Evolutionary conservation across 2,329 filamentous ascomycete genomes (phyloP).

Genomic region (Talaromyces sp.): DNA sequence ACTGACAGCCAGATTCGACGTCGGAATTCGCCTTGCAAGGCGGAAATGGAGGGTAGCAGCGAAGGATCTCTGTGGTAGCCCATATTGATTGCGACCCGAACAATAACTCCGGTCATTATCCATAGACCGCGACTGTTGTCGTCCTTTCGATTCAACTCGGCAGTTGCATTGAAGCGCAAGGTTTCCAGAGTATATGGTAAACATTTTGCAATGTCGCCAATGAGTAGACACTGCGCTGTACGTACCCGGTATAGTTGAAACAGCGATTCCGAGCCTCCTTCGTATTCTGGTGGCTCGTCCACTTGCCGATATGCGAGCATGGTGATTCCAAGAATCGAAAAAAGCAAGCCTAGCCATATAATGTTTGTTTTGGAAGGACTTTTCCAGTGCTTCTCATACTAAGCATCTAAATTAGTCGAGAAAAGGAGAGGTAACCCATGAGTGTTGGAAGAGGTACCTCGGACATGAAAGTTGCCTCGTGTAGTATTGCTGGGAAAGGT

Average conservation of each 20-base stretch:
- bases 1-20: conserved; percentile 46
- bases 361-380: conserved; percentile 53
- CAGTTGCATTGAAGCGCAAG: conserved; percentile 57
- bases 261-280: conserved; percentile 48
- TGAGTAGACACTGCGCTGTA: conserved; percentile 58
- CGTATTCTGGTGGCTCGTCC: conserved; percentile 60
- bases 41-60: conserved; percentile 49
- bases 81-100: conserved; percentile 61
- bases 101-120: conserved; percentile 56
- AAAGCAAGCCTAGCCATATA: conserved; percentile 60
- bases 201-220: conserved; percentile 59
- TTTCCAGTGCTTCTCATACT: conserved; percentile 60
- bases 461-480: conserved; percentile 11
- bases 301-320: conserved; percentile 57
- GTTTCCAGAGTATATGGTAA: conserved; percentile 58
- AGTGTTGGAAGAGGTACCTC: conserved; percentile 2
- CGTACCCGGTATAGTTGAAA: conserved; percentile 44
- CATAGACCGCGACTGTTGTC: conserved; percentile 58
- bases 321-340: conserved; percentile 60
- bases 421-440: not conserved
- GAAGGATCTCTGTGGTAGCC: conserved; percentile 58
- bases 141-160: conserved; percentile 54
- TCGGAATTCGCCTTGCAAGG: conserved; percentile 58
- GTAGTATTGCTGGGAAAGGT: conserved; percentile 6
- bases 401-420: conserved; percentile 11